Percentiles rank a stretch among this genome's conserved stretches.
phyloP scores from a whole-genome alignment of 1,284 basidiomycete genomes.

The Takashimella koratensis region DNA sequence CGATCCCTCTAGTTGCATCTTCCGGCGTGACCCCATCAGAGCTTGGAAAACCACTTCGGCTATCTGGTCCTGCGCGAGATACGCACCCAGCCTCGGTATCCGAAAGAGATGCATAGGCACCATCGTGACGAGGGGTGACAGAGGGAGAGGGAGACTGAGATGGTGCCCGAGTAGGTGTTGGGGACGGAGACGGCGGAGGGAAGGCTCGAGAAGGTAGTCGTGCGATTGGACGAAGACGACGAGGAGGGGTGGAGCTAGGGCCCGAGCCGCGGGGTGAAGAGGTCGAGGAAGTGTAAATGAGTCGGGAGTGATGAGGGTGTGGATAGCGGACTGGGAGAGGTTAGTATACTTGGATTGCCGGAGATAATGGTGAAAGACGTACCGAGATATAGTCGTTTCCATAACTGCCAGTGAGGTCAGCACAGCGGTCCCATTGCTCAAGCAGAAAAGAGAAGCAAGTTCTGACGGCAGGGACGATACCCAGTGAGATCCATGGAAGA shows the following conservation, averaged over 20 bases:
- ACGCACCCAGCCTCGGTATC: too few relatives aligned
- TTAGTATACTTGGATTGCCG: too few relatives aligned
- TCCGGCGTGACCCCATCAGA: too few relatives aligned
- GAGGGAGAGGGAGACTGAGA: constrained; percentile 24
- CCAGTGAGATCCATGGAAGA: too few relatives aligned
- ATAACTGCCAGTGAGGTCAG: constrained; percentile 26
- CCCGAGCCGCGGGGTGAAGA: neutral
- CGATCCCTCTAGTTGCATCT: too few relatives aligned
- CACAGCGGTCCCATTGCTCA: neutral
- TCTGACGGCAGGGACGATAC: too few relatives aligned
- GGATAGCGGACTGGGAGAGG: constrained; percentile 35
- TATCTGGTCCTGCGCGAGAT: too few relatives aligned
- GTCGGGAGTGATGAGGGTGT: constrained; percentile 43
- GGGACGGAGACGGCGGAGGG: constrained; percentile 41
- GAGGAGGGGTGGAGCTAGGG: constrained; percentile 1
- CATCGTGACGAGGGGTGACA: too few relatives aligned
- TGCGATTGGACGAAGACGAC: constrained; percentile 30
- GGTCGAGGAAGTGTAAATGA: constrained; percentile 19
- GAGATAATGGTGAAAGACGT: too few relatives aligned
- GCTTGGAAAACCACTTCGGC: too few relatives aligned
- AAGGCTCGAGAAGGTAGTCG: constrained; percentile 43
- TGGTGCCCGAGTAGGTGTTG: constrained; percentile 3
- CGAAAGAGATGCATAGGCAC: too few relatives aligned
- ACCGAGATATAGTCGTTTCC: constrained; percentile 45
- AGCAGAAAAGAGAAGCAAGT: too few relatives aligned